These are phyloP conservation scores for Russula emetica DNA, from an alignment of 768 basidiomycete genomes.

Conservation along the genomic window DNA sequence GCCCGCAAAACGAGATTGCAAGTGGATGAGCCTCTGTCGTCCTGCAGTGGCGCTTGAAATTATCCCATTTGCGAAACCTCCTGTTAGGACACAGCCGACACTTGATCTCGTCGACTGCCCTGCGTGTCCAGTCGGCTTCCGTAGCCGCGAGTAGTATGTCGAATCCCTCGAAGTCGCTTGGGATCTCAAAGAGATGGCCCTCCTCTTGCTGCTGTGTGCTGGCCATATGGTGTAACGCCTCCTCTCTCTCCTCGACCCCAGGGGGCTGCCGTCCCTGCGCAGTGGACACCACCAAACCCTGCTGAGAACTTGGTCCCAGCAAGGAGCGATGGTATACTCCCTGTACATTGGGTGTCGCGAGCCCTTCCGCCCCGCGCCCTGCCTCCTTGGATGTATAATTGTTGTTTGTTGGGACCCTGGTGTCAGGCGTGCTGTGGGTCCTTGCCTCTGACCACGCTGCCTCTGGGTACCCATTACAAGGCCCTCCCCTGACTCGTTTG, in stretches of 20 bases:
- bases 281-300: neutral
- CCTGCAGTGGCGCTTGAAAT: constrained; percentile 7
- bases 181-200: neutral
- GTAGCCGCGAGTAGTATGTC: neutral
- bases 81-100: neutral
- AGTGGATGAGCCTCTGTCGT: neutral
- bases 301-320: constrained; percentile 5
- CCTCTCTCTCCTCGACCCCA: constrained; percentile 7
- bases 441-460: neutral
- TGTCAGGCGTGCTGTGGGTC: neutral
- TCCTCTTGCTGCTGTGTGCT: neutral
- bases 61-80: neutral
- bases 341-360: neutral
- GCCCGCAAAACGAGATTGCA: neutral
- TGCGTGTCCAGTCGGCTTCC: neutral
- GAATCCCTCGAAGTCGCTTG: neutral
- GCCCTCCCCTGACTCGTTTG: no score
- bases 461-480: no score
- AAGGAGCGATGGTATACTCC: constrained; percentile 3
- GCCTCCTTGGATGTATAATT: neutral
- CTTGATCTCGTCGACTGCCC: neutral
- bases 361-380: constrained; percentile 10
- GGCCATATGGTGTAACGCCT: neutral
- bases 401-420: neutral
- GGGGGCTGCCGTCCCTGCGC: neutral